These are phyloP conservation scores for Fusarium haematococcum DNA, from an alignment of 2,329 filamentous ascomycete genomes.

Conservation along the genomic window DNA sequence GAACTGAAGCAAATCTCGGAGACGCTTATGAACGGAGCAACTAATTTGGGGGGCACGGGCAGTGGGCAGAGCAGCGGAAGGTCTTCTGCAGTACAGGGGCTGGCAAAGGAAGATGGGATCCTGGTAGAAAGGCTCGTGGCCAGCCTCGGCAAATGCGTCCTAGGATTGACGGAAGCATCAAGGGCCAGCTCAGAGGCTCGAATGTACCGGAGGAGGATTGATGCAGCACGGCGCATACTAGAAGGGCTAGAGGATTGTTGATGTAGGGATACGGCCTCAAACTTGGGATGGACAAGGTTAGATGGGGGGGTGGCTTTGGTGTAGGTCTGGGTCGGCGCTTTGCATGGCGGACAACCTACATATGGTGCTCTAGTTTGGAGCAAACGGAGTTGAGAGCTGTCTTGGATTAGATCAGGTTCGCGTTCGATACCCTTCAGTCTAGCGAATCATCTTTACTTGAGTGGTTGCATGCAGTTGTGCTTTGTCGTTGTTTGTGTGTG, in stretches of 20 bases:
- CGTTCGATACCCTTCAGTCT: conserved; percentile 45
- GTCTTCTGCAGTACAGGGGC: conserved; percentile 58
- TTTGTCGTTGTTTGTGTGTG: neutral
- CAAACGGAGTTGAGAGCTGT: conserved; percentile 37
- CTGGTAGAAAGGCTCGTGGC: conserved; percentile 71
- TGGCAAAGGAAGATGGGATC: conserved; percentile 68
- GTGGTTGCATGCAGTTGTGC: neutral
- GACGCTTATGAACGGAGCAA: conserved; percentile 61
- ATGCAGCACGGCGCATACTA: conserved; percentile 78
- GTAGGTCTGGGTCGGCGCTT: conserved; percentile 31
- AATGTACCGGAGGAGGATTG: conserved; percentile 77
- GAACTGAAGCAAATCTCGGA: conserved; percentile 62
- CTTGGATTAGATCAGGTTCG: conserved; percentile 41
- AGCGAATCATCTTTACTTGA: conserved; percentile 28
- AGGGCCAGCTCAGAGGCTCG: conserved; percentile 68
- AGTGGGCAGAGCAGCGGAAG: conserved; percentile 38
- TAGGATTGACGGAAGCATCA: conserved; percentile 67
- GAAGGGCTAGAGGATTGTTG: conserved; percentile 71
- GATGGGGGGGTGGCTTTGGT: conserved; percentile 17
- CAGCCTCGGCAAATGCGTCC: conserved; percentile 69
- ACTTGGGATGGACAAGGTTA: neutral
- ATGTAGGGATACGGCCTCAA: conserved; percentile 6
- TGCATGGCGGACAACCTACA: conserved; percentile 21
- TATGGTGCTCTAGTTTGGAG: conserved; percentile 38
- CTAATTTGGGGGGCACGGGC: conserved; percentile 54